Percentiles rank a stretch among this genome's conserved stretches.
phyloP scores from a whole-genome alignment of 306 rosid genomes.

The Cucurbita argyrosperma region DNA sequence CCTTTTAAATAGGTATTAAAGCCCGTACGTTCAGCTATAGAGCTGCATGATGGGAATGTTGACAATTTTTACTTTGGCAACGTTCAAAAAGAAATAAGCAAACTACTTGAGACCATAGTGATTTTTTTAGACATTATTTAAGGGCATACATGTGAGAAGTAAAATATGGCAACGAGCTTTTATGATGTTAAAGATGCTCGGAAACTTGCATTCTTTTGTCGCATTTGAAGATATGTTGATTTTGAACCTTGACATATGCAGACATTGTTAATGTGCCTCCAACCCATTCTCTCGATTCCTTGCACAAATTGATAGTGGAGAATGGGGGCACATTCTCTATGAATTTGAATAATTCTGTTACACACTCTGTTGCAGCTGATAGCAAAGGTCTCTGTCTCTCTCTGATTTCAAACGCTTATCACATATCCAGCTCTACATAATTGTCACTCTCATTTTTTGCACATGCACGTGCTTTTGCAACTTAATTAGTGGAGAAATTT shows the following conservation, averaged over 20 bases:
- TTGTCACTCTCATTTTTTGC: not conserved
- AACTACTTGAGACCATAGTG: not conserved
- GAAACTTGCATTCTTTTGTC: not conserved
- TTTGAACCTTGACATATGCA: constrained; percentile 48
- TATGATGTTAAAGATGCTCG: not conserved
- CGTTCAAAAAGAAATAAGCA: not conserved
- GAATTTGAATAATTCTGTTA: constrained; percentile 77
- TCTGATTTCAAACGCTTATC: not conserved
- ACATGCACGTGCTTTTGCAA: not conserved
- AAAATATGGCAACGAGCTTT: not conserved
- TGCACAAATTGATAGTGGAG: constrained; percentile 76
- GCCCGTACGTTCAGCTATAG: not conserved
- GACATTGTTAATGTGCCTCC: constrained; percentile 83
- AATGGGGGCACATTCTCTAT: constrained; percentile 92
- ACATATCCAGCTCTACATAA: not conserved
- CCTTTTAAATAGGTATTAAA: not conserved
- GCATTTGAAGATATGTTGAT: not conserved
- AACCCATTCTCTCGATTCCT: constrained; percentile 54
- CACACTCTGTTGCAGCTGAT: constrained; percentile 78
- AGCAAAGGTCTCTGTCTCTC: constrained; percentile 64
- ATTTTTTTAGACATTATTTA: not conserved
- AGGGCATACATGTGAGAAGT: not conserved
- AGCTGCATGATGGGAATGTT: not conserved
- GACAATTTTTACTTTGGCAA: not conserved
- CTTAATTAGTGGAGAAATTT: constrained; percentile 6